Percentiles rank a stretch among this genome's conserved stretches.
Conservation (phyloP, 805 yeast genomes). For the Yarrowia divulgata region DNA sequence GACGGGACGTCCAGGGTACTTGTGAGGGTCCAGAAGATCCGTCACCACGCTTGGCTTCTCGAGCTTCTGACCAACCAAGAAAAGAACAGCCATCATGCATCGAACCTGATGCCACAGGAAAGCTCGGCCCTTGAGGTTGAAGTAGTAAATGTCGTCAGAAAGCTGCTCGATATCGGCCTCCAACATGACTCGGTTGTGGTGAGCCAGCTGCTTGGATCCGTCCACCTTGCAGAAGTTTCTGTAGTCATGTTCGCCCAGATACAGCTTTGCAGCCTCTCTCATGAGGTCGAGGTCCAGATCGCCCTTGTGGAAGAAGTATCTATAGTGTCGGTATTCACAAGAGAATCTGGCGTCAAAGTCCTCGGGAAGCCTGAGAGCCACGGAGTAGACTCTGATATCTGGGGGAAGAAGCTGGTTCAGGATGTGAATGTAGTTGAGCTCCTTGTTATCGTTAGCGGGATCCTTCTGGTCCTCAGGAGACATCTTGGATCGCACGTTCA, state of each 20-base stretch:
- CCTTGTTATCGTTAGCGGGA: slow-evolving; percentile 65
- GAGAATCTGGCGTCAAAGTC: slow-evolving; percentile 93
- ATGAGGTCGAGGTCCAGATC: slow-evolving; percentile 69
- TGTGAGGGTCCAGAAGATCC: slow-evolving; percentile 64
- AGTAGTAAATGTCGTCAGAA: slow-evolving; percentile 60
- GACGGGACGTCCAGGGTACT: slow-evolving; percentile 70
- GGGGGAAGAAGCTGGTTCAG: slow-evolving; percentile 79
- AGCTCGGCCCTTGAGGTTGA: slow-evolving; percentile 86
- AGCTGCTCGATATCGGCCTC: slow-evolving; percentile 57
- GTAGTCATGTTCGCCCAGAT: slow-evolving; percentile 84
- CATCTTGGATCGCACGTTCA: slow-evolving; percentile 74
- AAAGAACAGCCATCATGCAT: slow-evolving; percentile 86
- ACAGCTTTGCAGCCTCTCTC: slow-evolving; percentile 68
- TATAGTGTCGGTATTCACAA: slow-evolving; percentile 84
- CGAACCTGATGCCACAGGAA: slow-evolving; percentile 98
- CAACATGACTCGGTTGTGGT: slow-evolving; percentile 70
- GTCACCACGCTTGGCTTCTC: slow-evolving; percentile 68
- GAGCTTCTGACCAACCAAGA: slow-evolving; percentile 77
- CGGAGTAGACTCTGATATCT: slow-evolving; percentile 82
- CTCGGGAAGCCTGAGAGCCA: slow-evolving; percentile 81
- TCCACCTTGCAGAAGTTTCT: slow-evolving; percentile 94
- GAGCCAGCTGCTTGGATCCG: slow-evolving; percentile 89
- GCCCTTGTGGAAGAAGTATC: slow-evolving; percentile 65
- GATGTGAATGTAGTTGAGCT: slow-evolving; percentile 76
- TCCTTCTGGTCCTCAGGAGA: slow-evolving; percentile 66